Evolutionary conservation across 306 rosid species (phyloP), one percentile per base, ranked within the genome.

Genomic region (Medicago ruthenica): DNA sequence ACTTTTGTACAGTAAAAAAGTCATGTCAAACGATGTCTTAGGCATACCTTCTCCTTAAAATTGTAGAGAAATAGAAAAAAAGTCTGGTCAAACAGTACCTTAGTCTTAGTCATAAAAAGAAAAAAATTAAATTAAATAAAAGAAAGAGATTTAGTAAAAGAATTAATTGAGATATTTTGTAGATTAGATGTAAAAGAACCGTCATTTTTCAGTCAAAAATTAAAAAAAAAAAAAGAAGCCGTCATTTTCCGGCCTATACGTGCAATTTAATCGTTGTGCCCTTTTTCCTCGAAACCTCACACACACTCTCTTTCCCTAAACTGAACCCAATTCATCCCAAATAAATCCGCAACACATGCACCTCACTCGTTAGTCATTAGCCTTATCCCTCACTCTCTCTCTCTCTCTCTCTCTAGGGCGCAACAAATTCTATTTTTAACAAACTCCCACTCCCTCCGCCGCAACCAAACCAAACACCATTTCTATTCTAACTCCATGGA

Each of bases 221-320:
- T 34, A 3, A 31, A 31, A 31, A 24, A 24, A 27, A 27, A 27
- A 34, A 34, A 34, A 60, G 21, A 20, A 22, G 83, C 62, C 75
- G 83, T 44, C 75, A 8, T 73, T 64, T 73, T 55, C 11, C 22
- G 20, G 13, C 10, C 41, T 15, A 64, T 15, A 22, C 5, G 6
- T 6, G 74, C 83, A 82, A 84, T 77, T 76, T 58, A 81, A 82
- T 88, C 82, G 86, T 73, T 69, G 16, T 16, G 24, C 55, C 76
- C 37, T 41, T 69, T 70, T 84, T 81, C 87, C 59, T 21, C 31
- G 84, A 81, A 83, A 65, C 75, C 75, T 20, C 81, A 7, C 40
- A 8, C 17, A 27, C 45, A 37, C 60, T 54, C 60, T 54, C 59
- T 63, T 14, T 27, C 48, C 15, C 55, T 77, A 74, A 50, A 2